Base-by-base conservation (phyloP, 805 yeast species). In the Candida dajiaensis region DNA sequence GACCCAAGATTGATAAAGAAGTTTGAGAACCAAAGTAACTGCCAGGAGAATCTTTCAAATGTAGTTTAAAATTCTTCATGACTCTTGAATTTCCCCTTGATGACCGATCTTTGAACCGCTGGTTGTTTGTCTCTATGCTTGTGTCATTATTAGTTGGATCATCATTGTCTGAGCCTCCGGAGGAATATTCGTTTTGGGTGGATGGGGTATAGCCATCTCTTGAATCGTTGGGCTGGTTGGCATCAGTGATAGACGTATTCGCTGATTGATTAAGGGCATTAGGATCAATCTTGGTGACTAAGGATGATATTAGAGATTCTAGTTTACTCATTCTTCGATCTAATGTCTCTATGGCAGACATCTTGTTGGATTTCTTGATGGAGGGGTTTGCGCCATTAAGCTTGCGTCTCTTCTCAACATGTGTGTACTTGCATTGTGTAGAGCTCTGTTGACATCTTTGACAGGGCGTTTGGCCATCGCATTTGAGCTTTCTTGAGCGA, bases 381-480 rank as follows among this genome's bases (percentile, higher is more conserved):
- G 21, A 15, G 18, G 19, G n/a, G 36, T 38, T 15, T 8, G 33
- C 16, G 6, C 40, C 35, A 19, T 37, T 37, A 16, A 35, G 41
- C 41, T 18, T 52, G 9, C 47, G 41, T 37, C 44, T 49, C 39
- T 45, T 49, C n/a, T 44, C 41, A 12, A 42, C 45, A 15, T 50
- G 47, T 2, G 51, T 48, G 40, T 54, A 54, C 11, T 40, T 25
- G 33, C 59, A 56, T 18, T 23, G 16, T 41, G 77, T 81, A 59
- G 83, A 84, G 26, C 83, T 78, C 61, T 84, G 90, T 3, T 92
- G 80, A 58, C 96, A 89, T 56, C 84, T 89, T 22, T 81, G 78
- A 61, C 92, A 85, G 1, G 92, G 94, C 54, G 77, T 83, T 53
- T 77, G 78, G 10, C 90, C 92, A 57, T 85, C 92, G 64, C 94